Percentiles rank a stretch among this genome's conserved stretches.
phyloP scores from a whole-genome alignment of 441 rosid species.

The Rhodomyrtus psidioides region DNA sequence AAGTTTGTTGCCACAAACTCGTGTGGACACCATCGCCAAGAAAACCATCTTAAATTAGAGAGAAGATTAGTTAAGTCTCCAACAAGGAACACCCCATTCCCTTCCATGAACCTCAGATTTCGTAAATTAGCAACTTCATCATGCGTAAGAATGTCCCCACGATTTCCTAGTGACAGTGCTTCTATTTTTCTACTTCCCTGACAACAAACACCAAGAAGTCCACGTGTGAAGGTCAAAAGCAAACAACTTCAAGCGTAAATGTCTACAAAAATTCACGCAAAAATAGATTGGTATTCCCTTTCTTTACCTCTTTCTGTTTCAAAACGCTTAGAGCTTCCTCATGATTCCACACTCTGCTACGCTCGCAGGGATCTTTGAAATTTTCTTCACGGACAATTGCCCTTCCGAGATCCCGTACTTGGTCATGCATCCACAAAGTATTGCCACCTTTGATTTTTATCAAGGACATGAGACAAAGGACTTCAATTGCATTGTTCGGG shows the following conservation, averaged over 20 bases:
- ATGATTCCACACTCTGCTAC: neutral
- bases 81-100: neutral
- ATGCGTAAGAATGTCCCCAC: neutral
- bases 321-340: neutral
- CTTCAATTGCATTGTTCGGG: neutral
- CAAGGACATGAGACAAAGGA: neutral
- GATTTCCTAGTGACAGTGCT: neutral
- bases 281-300: neutral
- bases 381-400: too few species aligned
- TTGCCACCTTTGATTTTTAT: neutral
- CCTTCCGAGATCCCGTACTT: neutral
- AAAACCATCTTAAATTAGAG: neutral
- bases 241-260: neutral
- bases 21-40: rapidly evolving
- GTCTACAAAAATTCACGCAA: neutral
- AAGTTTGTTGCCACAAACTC: neutral
- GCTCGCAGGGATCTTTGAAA: neutral
- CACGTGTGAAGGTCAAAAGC: neutral
- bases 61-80: neutral
- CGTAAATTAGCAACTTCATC: neutral
- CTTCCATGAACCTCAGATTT: neutral
- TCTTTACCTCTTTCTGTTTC: neutral
- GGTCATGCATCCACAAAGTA: neutral
- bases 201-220: neutral
- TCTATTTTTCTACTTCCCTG: neutral